Percentiles rank a stretch among this genome's conserved stretches.
Evolutionary conservation across 208 protist genomes (phyloP).

Genomic region (Tritrichomonas foetus): DNA sequence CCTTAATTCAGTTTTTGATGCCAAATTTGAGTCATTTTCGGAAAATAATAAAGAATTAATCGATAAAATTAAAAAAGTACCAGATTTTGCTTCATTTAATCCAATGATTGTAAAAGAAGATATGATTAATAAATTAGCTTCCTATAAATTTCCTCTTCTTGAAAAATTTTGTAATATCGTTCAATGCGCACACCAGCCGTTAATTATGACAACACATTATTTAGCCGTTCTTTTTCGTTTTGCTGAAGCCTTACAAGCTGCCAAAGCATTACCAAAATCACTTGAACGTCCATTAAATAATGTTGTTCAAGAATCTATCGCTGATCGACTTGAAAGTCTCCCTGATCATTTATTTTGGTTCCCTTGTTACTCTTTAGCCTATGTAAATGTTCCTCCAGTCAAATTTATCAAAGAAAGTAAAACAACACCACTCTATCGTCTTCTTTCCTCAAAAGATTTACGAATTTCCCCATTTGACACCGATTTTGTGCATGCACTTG

Average conservation of each 20-base stretch:
- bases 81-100: neutral
- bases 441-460: too few relatives aligned
- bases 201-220: neutral
- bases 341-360: neutral
- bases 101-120: neutral
- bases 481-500: too few relatives aligned
- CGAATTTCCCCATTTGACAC: too few relatives aligned
- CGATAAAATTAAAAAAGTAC: neutral
- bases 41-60: neutral
- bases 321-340: neutral
- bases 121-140: neutral
- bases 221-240: neutral
- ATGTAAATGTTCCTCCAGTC: neutral
- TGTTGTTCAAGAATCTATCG: neutral
- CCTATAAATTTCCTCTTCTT: neutral
- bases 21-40: neutral
- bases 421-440: too few relatives aligned
- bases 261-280: neutral
- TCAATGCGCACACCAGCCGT: constrained; percentile 24
- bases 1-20: neutral
- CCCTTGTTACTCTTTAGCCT: neutral
- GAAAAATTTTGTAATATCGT: neutral
- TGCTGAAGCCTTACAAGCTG: neutral
- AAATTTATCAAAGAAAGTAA: too few relatives aligned
- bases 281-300: neutral